Evolutionary conservation across 1,284 basidiomycete species (phyloP).

Genomic region (Leucoagaricus sp.): DNA sequence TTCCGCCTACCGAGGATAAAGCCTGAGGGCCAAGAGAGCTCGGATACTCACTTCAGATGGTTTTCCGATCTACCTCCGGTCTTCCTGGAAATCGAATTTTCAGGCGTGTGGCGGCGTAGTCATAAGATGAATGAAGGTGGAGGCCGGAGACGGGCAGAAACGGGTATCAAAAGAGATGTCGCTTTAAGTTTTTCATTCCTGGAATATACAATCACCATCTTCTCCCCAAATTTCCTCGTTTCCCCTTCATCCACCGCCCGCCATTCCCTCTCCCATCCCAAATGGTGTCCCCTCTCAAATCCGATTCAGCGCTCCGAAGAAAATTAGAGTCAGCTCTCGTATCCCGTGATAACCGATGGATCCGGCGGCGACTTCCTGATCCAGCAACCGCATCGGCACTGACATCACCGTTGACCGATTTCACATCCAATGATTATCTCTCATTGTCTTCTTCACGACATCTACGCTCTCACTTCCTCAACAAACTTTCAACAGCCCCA

Average conservation of each 20-base stretch:
- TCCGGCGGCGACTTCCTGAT: conserved; percentile 61
- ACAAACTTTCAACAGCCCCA: conserved; percentile 50
- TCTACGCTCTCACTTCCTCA: conserved; percentile 62
- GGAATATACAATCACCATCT: neutral
- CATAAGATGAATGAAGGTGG: neutral
- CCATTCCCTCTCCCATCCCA: neutral
- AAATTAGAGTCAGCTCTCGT: conserved; percentile 47
- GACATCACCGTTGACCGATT: conserved; percentile 54
- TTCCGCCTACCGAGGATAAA: too few relatives aligned
- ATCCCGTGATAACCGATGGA: conserved; percentile 63
- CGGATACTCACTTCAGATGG: too few relatives aligned
- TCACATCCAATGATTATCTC: conserved; percentile 94
- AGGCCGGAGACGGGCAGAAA: conserved; percentile 8
- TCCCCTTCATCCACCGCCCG: neutral
- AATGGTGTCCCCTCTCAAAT: neutral
- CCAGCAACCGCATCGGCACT: conserved; percentile 25
- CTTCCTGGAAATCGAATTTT: neutral
- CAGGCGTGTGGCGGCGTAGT: neutral
- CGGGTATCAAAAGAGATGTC: neutral
- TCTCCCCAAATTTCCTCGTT: too few relatives aligned
- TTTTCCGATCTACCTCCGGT: neutral
- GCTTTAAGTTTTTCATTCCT: neutral
- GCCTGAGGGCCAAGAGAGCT: too few relatives aligned
- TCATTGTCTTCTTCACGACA: conserved; percentile 68
- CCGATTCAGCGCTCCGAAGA: conserved; percentile 19